phyloP scores from a whole-genome alignment of 1,284 basidiomycete genomes.

The Stygiomarasmius scandens region DNA sequence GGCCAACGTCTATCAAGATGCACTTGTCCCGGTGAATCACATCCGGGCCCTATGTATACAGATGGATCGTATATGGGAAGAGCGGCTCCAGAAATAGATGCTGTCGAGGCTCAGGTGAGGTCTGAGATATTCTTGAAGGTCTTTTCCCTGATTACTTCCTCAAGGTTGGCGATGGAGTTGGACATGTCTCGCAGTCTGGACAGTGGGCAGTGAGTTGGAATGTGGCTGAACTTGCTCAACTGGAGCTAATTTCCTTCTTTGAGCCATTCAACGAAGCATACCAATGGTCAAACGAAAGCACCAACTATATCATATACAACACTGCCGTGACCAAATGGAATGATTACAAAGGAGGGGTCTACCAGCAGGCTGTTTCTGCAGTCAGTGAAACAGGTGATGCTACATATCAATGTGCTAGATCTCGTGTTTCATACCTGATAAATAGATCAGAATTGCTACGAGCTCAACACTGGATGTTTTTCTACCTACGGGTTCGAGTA shows the following conservation, averaged over 20 bases:
- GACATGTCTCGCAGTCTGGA: conserved; percentile 61
- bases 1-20: conserved; percentile 56
- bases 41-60: conserved; percentile 42
- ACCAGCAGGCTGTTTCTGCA: conserved; percentile 67
- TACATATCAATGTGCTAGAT: not conserved
- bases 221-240: not conserved
- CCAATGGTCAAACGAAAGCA: conserved; percentile 43
- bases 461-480: conserved; percentile 11
- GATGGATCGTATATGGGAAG: conserved; percentile 4
- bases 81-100: not conserved
- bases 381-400: conserved; percentile 37
- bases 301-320: conserved; percentile 51
- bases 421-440: not conserved
- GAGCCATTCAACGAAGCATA: conserved; percentile 53
- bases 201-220: conserved; percentile 60
- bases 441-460: conserved; percentile 28
- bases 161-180: conserved; percentile 6
- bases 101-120: conserved; percentile 4
- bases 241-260: conserved; percentile 29
- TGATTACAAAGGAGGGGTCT: conserved; percentile 55
- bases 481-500: conserved; percentile 20
- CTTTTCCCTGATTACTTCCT: no score
- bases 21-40: conserved; percentile 56
- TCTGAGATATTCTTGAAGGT: no score
- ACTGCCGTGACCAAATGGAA: conserved; percentile 51